A percentile compares a stretch with the other conserved stretches of the same genome.
Evolutionary conservation across 2,329 filamentous ascomycete genomes (phyloP).

Genomic region (Ilyonectria sp.): DNA sequence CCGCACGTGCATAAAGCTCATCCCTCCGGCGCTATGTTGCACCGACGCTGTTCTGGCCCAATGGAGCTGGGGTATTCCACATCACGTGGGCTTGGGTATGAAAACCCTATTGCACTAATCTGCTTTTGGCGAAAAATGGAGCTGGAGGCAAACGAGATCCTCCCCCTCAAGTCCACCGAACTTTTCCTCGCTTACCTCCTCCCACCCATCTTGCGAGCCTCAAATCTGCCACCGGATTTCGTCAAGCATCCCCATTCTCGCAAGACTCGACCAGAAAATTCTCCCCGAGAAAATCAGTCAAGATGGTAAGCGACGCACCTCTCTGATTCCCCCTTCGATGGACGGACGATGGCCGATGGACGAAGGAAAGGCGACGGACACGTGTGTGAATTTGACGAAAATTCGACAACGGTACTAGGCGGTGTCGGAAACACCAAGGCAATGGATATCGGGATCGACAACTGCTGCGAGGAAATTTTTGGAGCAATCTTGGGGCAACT

Average conservation of each 20-base stretch:
- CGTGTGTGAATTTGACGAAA: conserved; percentile 40
- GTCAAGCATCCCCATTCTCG: conserved; percentile 65
- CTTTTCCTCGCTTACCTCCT: conserved; percentile 65
- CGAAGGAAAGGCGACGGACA: conserved; percentile 38
- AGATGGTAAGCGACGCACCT: conserved; percentile 74
- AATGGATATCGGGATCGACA: conserved; percentile 36
- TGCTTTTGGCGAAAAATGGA: conserved; percentile 56
- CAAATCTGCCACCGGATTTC: conserved; percentile 72
- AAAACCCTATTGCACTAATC: conserved; percentile 58
- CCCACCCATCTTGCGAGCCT: conserved; percentile 65
- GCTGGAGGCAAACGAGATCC: conserved; percentile 53
- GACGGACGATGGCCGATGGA: conserved; percentile 36
- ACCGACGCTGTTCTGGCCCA: conserved; percentile 40
- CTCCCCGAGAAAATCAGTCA: conserved; percentile 69
- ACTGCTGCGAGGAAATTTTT: conserved; percentile 25
- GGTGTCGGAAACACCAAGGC: conserved; percentile 37
- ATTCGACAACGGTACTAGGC: conserved; percentile 30
- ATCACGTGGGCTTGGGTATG: conserved; percentile 57
- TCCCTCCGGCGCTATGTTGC: conserved; percentile 36
- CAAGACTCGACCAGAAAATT: conserved; percentile 60
- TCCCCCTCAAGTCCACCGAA: conserved; percentile 59
- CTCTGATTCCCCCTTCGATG: conserved; percentile 37
- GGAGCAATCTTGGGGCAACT: conserved; percentile 32
- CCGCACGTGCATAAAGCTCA: conserved; percentile 37
- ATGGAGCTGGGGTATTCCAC: conserved; percentile 23